These are phyloP conservation scores for Xerocomus spinulosus DNA, from an alignment of 768 basidiomycete species.

Conservation along the genomic window DNA sequence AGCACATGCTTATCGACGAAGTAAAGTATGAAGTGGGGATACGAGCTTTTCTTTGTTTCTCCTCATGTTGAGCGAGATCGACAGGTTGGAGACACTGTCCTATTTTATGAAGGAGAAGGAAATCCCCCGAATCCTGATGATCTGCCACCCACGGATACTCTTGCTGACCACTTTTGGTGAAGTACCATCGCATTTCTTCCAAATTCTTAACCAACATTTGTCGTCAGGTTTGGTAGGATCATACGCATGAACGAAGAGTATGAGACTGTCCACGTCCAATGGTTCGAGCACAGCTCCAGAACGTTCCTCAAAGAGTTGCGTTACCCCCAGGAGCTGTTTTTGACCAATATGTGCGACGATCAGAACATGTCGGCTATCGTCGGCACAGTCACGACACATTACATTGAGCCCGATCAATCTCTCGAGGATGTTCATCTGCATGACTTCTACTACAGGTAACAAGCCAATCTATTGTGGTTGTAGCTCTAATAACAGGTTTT, in stretches of 20 bases:
- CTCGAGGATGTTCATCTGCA: conserved; percentile 27
- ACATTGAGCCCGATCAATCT: conserved; percentile 23
- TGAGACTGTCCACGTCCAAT: conserved; percentile 58
- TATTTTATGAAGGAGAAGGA: conserved; percentile 42
- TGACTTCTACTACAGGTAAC: conserved; percentile 57
- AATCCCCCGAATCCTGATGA: conserved; percentile 34
- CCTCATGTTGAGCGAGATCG: not conserved
- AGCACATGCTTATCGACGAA: conserved; percentile 40
- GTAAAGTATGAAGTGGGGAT: conserved; percentile 40
- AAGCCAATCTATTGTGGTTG: conserved; percentile 1
- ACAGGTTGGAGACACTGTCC: conserved; percentile 61
- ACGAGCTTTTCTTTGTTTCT: not conserved
- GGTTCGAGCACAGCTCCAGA: conserved; percentile 67
- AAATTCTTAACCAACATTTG: not conserved
- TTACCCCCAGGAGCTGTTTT: conserved; percentile 61
- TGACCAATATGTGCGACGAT: conserved; percentile 50
- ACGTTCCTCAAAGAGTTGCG: conserved; percentile 59
- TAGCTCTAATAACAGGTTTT: conserved; percentile 2
- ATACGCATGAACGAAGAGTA: conserved; percentile 44
- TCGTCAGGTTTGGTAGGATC: conserved; percentile 63
- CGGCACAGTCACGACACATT: conserved; percentile 45
- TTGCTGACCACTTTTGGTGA: conserved; percentile 66
- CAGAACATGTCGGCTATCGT: conserved; percentile 39
- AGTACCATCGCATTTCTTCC: not conserved
- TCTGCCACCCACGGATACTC: conserved; percentile 35